phyloP scores from a whole-genome alignment of 306 rosid species.

The Vigna trinervia region DNA sequence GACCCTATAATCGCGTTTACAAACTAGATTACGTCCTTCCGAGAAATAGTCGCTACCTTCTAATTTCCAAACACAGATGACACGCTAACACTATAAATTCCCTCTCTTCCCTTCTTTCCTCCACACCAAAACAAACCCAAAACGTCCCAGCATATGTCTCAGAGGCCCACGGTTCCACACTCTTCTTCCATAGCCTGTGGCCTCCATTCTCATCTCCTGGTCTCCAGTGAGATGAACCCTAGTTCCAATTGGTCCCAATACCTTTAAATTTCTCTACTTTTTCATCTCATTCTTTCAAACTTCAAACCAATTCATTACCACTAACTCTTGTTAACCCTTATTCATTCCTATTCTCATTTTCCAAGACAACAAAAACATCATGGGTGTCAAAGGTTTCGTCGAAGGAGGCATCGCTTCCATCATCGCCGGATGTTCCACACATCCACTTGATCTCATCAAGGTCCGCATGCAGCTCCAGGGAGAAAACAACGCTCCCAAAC shows the following conservation, averaged over 20 bases:
- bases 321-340: background rate
- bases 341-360: background rate
- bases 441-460: slow-evolving; percentile 74
- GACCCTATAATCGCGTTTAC: slow-evolving; percentile 34
- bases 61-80: background rate
- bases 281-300: slow-evolving; percentile 1
- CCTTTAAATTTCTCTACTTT: background rate
- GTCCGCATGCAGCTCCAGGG: slow-evolving; percentile 94
- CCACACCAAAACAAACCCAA: slow-evolving; percentile 6
- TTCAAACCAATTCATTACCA: background rate
- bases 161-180: slow-evolving; percentile 70
- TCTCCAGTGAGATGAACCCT: slow-evolving; percentile 83
- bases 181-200: slow-evolving; percentile 71
- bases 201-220: slow-evolving; percentile 88
- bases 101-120: background rate
- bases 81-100: slow-evolving; percentile 39
- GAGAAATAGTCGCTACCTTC: background rate
- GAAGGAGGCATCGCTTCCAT: slow-evolving; percentile 86
- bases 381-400: slow-evolving; percentile 73
- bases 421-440: slow-evolving; percentile 76
- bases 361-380: slow-evolving; percentile 21
- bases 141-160: slow-evolving; percentile 67
- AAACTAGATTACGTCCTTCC: background rate
- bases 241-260: slow-evolving; percentile 64
- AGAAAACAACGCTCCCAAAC: slow-evolving; percentile 48